phyloP scores from a whole-genome alignment of 768 basidiomycete genomes.

The Hebeloma cylindrosporum region DNA sequence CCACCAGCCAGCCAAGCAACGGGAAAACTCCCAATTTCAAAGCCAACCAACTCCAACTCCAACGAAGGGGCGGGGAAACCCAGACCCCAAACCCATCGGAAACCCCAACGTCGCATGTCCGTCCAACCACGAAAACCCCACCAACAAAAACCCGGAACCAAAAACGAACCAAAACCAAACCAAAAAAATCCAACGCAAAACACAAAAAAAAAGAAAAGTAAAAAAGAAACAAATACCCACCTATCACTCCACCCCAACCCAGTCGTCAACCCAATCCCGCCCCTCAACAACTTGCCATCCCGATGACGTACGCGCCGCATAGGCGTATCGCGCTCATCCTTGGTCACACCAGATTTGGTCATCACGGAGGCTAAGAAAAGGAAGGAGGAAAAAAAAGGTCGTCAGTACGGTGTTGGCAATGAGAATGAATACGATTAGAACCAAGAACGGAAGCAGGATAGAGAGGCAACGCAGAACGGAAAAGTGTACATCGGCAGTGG shows the following conservation, averaged over 20 bases:
- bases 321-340: conserved; percentile 59
- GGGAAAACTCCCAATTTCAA: too few relatives aligned
- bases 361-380: conserved; percentile 22
- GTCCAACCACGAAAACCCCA: too few relatives aligned
- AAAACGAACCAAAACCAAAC: background rate
- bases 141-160: background rate
- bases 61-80: too few relatives aligned
- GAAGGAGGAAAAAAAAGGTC: conserved; percentile 1
- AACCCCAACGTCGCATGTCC: too few relatives aligned
- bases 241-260: conserved; percentile 77
- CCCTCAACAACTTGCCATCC: conserved; percentile 55
- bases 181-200: conserved; percentile 3
- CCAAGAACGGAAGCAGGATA: too few relatives aligned
- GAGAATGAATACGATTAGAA: too few relatives aligned
- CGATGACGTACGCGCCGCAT: conserved; percentile 58
- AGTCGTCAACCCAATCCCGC: conserved; percentile 69
- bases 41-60: too few relatives aligned
- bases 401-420: too few relatives aligned
- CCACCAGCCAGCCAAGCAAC: too few relatives aligned
- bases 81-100: too few relatives aligned
- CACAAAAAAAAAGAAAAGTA: background rate
- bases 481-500: too few relatives aligned
- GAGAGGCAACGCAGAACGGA: too few relatives aligned
- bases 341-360: conserved; percentile 42
- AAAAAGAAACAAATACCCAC: conserved; percentile 33